Evolutionary conservation across 257 asterid genomes (phyloP), one percentile per base, ranked within the genome.

Genomic region (Nicotiana attenuata): DNA sequence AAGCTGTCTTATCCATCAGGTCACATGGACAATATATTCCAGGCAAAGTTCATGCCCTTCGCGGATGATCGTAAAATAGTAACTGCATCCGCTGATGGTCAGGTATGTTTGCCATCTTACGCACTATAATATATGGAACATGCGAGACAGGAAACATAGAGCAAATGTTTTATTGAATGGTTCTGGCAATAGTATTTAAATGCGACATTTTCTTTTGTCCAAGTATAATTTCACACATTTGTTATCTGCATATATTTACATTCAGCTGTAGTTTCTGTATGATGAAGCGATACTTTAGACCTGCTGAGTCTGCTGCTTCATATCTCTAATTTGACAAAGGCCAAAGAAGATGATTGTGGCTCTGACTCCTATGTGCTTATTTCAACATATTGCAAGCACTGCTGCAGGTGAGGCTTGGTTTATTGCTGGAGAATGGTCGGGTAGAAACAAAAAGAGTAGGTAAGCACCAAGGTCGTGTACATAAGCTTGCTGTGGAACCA

Each of bases 401-500:
- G 20, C 52, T 85, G 66, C 94, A 94, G 98, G 97, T 94, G 81
- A 94, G 94, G 87, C 91, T 92, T 77, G 87, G 93, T 85, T 90
- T 86, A 78, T 55, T 91, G 77, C 67, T 80, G 85, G 97, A 91
- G 81, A 90, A 86, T 83, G 95, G 97, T 85, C 84, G 85, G 35
- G 93, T 93, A 41, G 91, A 89, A 82, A 94, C 93, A 76, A 86
- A 89, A 87, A 90, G 76, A 75, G 76, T 92, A 63, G 91, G 92
- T 67, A 89, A 86, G 90, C 97, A 94, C 88, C 90, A 79, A 76
- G 97, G 95, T 65, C 92, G 95, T 57, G 97, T 92, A 79, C 95
- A 91, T 89, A 90, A 88, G 82, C 91, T 92, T 82, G 98, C 98
- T n/a, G 92, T 90, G 15, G 98, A 91, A 85, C 98, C 97, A 8